Evolutionary conservation across 2,329 filamentous ascomycete species (phyloP).

Genomic region (Geoglossum cookeanum): DNA sequence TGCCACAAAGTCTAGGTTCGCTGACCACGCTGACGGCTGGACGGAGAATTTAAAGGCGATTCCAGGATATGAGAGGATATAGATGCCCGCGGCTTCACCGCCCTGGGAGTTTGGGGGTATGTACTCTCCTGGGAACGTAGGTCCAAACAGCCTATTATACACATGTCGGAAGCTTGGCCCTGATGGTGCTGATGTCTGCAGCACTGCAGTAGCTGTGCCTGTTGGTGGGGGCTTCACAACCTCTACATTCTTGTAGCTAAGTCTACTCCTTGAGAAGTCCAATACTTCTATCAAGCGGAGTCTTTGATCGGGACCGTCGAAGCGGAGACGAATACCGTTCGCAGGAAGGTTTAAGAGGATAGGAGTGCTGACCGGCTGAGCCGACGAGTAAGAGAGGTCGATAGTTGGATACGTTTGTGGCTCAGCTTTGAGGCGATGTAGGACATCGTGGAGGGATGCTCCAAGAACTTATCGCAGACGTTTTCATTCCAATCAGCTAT

Average conservation of each 20-base stretch:
- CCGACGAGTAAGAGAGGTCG: constrained; percentile 62
- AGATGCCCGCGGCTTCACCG: constrained; percentile 45
- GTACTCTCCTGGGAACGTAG: constrained; percentile 87
- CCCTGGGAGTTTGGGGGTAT: constrained; percentile 40
- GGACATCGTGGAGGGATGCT: constrained; percentile 73
- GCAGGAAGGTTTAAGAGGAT: constrained; percentile 57
- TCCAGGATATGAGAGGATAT: constrained; percentile 85
- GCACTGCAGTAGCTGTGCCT: constrained; percentile 8
- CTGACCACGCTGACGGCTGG: constrained; percentile 52
- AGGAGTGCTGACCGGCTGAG: constrained; percentile 53
- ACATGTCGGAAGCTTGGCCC: constrained; percentile 75
- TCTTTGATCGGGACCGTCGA: constrained; percentile 84
- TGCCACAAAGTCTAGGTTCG: constrained; percentile 63
- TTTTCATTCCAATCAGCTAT: not conserved
- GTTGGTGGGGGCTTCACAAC: constrained; percentile 42
- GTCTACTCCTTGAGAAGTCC: constrained; percentile 69
- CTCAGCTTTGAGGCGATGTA: constrained; percentile 76
- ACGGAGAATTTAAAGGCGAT: constrained; percentile 85
- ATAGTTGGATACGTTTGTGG: constrained; percentile 66
- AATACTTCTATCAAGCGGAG: constrained; percentile 77
- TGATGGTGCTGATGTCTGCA: constrained; percentile 17
- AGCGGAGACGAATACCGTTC: constrained; percentile 78
- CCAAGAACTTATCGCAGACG: constrained; percentile 46
- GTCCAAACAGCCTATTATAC: constrained; percentile 83
- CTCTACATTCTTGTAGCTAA: constrained; percentile 67